Percentiles rank a stretch among this genome's conserved stretches.
phyloP scores from a whole-genome alignment of 164 flowering plant genomes.

The Vitis cinerea region DNA sequence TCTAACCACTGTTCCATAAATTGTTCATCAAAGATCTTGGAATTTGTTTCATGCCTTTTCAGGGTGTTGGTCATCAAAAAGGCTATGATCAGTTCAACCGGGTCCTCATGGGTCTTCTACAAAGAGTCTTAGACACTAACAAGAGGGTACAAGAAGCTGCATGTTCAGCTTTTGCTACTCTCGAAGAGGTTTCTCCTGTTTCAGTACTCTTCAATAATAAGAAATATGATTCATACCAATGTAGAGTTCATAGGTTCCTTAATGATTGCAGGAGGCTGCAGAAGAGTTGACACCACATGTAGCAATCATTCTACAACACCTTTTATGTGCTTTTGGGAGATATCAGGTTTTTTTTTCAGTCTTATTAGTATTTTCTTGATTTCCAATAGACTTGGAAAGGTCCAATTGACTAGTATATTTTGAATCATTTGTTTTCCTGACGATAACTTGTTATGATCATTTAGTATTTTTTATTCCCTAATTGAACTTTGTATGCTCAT shows the following conservation, averaged over 20 bases:
- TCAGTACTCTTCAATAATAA: too few species aligned
- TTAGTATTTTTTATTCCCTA: not conserved
- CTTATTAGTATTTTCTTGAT: not conserved
- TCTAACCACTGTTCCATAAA: not conserved
- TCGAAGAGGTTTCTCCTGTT: conserved; percentile 78
- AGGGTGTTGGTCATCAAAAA: conserved; percentile 73
- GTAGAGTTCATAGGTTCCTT: too few species aligned
- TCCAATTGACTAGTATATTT: not conserved
- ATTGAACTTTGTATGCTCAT: conserved; percentile 1
- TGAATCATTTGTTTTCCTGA: not conserved
- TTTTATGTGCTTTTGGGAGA: conserved; percentile 91
- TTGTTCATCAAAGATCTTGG: too few species aligned
- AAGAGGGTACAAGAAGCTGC: conserved; percentile 99
- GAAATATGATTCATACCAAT: too few species aligned
- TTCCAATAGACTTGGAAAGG: too few species aligned
- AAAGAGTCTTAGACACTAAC: conserved; percentile 80
- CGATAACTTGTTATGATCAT: too few species aligned
- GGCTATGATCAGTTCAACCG: conserved; percentile 88
- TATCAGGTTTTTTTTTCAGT: conserved; percentile 65
- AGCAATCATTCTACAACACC: conserved; percentile 83
- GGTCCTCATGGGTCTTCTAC: conserved; percentile 80
- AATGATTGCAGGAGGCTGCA: conserved; percentile 78
- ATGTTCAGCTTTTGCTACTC: conserved; percentile 98
- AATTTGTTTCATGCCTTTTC: conserved; percentile 1
- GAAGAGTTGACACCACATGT: conserved; percentile 82